Evolutionary conservation across 371 early-diverging fungal genomes (phyloP), one percentile per base, ranked within the genome.

Genomic region (Haplosporangium sp.): DNA sequence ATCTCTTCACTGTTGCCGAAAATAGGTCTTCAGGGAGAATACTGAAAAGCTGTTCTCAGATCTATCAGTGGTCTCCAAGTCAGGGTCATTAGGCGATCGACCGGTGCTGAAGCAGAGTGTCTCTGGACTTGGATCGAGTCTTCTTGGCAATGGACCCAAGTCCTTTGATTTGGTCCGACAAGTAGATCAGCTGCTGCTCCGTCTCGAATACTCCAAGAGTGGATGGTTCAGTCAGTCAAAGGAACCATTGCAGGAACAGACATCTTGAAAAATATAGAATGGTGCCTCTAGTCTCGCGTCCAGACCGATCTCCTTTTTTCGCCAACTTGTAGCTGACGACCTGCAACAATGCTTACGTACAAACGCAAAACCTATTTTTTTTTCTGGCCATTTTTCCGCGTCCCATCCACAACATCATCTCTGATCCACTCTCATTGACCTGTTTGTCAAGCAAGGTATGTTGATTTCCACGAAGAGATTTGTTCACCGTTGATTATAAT

Each of bases 201-300:
- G 91, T 43, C 74, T 92, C n/a, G 93, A 93, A 66, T 90, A 86
- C 71, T 91, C 90, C 60, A 86, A 87, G 56, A 62, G 61, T 6
- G 40, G 56, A 20, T 72, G 79, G 69, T 72, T 73, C n/a, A 60
- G 45, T 41, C 38, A 56, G 8, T 20, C 41, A 16, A 41, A 21
- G 6, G 46, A 42, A 8, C 29, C 29, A 29, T 4, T 29, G 29
- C 29, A 29, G 29, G 29, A 29, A 29, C 29, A 29, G 29, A 29
- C 29, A 29, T 29, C 29, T 29, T 29, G 29, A 29, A 29, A 29
- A 29, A 29, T 29, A 29, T 29, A 29, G 29, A n/a, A n/a, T 29
- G 29, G 29, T 29, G 29, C 29, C 4, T 29, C 29, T n/a, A n/a
- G n/a, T n/a, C n/a, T n/a, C n/a, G n/a, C n/a, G n/a, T n/a, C n/a